Evolutionary conservation across 2,329 filamentous ascomycete species (phyloP).

Genomic region (Pseudopithomyces chartarum): DNA sequence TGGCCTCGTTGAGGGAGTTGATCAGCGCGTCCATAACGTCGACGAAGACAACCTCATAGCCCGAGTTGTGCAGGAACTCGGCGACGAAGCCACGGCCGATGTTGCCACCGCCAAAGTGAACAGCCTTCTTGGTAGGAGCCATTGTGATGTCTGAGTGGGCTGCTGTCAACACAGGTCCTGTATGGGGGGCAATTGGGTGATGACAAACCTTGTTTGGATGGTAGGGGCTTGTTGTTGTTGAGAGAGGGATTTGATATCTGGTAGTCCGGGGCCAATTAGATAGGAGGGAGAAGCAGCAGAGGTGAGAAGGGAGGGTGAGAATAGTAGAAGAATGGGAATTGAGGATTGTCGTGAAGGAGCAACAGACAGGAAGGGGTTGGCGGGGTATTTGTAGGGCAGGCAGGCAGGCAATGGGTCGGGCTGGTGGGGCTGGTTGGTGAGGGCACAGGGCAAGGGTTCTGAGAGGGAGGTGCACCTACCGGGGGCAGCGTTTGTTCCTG

Average conservation of each 20-base stretch:
- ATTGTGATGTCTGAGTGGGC: slow-evolving; percentile 27
- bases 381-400: slow-evolving; percentile 32
- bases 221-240: slow-evolving; percentile 8
- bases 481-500: slow-evolving; percentile 1
- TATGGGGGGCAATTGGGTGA: not conserved
- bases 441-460: slow-evolving; percentile 9
- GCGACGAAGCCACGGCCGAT: slow-evolving; percentile 57
- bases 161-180: not conserved
- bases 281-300: slow-evolving; percentile 1
- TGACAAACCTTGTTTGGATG: slow-evolving; percentile 1
- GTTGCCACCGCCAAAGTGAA: slow-evolving; percentile 60
- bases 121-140: slow-evolving; percentile 53
- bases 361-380: slow-evolving; percentile 13
- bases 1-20: slow-evolving; percentile 73
- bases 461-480: slow-evolving; percentile 1
- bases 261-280: slow-evolving; percentile 23
- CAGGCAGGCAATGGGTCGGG: slow-evolving; percentile 18
- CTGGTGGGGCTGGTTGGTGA: not conserved
- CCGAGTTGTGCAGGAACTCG: slow-evolving; percentile 85
- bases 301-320: not conserved
- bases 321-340: not conserved
- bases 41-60: slow-evolving; percentile 94
- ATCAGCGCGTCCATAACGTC: slow-evolving; percentile 90
- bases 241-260: slow-evolving; percentile 8
- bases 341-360: slow-evolving; percentile 6